A percentile compares a stretch with the other conserved stretches of the same genome.
These are phyloP conservation scores for Dictyostelium capitatum DNA, from an alignment of 78 protist species.

Conservation along the genomic window DNA sequence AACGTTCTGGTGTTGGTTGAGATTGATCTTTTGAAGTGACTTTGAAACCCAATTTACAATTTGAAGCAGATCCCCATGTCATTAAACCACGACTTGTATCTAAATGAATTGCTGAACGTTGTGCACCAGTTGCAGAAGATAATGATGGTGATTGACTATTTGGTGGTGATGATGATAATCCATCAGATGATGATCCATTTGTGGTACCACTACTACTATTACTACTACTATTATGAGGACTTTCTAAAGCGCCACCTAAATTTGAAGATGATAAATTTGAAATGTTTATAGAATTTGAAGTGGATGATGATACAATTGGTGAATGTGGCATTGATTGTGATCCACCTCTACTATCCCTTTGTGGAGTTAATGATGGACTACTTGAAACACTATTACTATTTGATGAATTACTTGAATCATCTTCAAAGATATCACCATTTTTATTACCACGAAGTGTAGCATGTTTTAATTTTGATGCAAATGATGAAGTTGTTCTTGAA, in stretches of 20 bases:
- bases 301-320: background rate
- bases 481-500: conserved; percentile 34
- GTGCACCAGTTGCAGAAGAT: background rate
- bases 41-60: conserved; percentile 59
- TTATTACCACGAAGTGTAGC: conserved; percentile 31
- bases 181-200: background rate
- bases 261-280: background rate
- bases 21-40: background rate
- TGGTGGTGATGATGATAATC: conserved; percentile 30
- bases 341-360: background rate
- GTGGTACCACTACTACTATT: background rate
- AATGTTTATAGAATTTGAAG: background rate
- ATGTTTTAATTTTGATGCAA: conserved; percentile 48
- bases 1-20: conserved; percentile 48
- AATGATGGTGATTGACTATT: conserved; percentile 11
- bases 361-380: background rate
- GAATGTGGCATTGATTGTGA: background rate
- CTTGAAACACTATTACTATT: no score
- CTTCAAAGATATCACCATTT: background rate
- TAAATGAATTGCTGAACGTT: conserved; percentile 56
- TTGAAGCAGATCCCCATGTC: conserved; percentile 61
- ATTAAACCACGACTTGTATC: conserved; percentile 59
- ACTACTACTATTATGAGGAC: background rate
- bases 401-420: background rate
- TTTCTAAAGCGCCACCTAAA: background rate